Percentiles rank a stretch among this genome's conserved stretches.
Evolutionary conservation across 257 asterid genomes (phyloP).

Genomic region (Lavandula angustifolia): DNA sequence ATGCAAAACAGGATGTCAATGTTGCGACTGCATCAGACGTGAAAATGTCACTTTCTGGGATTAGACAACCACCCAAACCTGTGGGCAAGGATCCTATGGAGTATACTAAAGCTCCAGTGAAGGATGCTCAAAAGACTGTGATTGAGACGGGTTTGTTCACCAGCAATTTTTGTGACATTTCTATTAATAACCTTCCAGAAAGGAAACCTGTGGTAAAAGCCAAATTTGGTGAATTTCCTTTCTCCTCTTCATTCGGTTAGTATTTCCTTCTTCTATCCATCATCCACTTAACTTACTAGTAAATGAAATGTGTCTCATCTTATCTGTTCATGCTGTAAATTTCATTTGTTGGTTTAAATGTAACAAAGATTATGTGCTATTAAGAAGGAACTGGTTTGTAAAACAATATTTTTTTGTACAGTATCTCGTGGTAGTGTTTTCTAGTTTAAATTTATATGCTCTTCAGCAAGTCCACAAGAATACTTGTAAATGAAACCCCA

Average conservation of each 20-base stretch:
- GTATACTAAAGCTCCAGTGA: neutral
- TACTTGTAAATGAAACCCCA: neutral
- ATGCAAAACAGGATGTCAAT: constrained; percentile 12
- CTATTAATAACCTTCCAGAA: constrained; percentile 11
- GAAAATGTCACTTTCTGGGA: neutral
- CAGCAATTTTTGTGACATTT: neutral
- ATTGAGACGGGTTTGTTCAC: constrained; percentile 1
- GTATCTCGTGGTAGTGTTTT: constrained; percentile 21
- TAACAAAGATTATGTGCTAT: constrained; percentile 26
- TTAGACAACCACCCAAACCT: neutral
- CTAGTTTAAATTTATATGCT: neutral
- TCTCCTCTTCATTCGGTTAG: constrained; percentile 26
- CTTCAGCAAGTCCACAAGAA: constrained; percentile 3
- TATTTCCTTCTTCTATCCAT: constrained; percentile 13
- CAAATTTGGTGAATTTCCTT: neutral
- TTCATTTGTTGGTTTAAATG: constrained; percentile 18
- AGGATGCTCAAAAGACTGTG: constrained; percentile 9
- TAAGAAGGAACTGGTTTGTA: constrained; percentile 28
- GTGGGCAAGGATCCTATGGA: constrained; percentile 12
- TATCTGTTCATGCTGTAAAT: constrained; percentile 1
- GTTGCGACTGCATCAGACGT: neutral
- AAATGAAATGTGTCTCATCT: neutral
- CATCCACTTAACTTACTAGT: neutral
- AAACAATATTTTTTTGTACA: neutral
- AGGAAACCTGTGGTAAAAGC: constrained; percentile 1